These are phyloP conservation scores for Pythium rishiriense DNA, from an alignment of 352 stramenopile genomes.

Conservation along the genomic window DNA sequence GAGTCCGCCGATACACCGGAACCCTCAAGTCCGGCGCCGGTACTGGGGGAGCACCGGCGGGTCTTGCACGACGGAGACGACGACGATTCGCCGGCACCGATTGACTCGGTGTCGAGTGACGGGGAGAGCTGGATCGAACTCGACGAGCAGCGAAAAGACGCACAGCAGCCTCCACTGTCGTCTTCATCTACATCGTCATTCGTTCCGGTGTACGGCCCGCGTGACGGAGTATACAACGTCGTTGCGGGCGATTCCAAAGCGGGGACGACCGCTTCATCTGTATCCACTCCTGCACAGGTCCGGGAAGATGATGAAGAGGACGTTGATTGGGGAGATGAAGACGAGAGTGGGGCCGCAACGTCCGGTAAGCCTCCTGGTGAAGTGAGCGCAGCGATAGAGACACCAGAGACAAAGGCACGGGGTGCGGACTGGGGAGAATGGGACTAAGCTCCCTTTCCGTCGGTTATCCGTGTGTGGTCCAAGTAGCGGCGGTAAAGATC, in stretches of 20 bases:
- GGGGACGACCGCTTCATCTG: not conserved
- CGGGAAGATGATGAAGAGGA: constrained; percentile 45
- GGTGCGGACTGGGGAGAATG: constrained; percentile 10
- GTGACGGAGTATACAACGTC: constrained; percentile 11
- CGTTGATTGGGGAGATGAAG: constrained; percentile 69
- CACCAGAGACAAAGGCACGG: constrained; percentile 3
- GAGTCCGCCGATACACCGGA: not conserved
- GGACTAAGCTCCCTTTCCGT: constrained; percentile 4
- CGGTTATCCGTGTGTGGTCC: not conserved
- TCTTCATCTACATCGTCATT: constrained; percentile 48
- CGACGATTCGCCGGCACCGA: constrained; percentile 1
- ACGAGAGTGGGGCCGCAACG: constrained; percentile 26
- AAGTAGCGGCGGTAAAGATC: constrained; percentile 1
- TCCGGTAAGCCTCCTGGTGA: not conserved
- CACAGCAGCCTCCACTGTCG: constrained; percentile 38
- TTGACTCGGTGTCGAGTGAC: constrained; percentile 47
- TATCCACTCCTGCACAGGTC: constrained; percentile 4
- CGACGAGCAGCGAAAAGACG: constrained; percentile 48
- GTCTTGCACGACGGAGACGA: constrained; percentile 4
- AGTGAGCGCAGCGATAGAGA: not conserved
- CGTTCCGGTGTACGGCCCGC: constrained; percentile 16
- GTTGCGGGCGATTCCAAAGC: constrained; percentile 3
- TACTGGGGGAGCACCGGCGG: constrained; percentile 12
- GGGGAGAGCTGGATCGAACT: constrained; percentile 70
- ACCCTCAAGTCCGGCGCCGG: constrained; percentile 5